Evolutionary conservation across 1,284 basidiomycete species (phyloP).

Genomic region (Fomes fomentarius): DNA sequence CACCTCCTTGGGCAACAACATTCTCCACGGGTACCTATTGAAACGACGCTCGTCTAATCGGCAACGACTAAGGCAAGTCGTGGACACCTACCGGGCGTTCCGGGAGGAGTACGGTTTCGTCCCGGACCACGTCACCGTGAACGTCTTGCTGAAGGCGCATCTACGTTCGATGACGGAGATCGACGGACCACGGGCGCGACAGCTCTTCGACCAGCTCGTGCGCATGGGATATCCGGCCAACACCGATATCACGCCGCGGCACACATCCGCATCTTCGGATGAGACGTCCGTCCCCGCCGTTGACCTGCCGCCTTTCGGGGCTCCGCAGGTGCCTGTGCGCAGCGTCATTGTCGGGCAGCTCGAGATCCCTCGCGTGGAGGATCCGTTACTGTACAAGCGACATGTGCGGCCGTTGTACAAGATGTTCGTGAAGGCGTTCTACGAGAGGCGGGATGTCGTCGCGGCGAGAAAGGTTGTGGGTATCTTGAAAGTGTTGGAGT

Average conservation of each 20-base stretch:
- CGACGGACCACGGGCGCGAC: constrained; percentile 45
- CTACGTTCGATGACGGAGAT: constrained; percentile 50
- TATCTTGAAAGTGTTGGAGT: constrained; percentile 53
- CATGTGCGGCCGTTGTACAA: constrained; percentile 69
- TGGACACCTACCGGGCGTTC: constrained; percentile 45
- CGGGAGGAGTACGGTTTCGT: constrained; percentile 44
- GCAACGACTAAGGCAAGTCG: constrained; percentile 45
- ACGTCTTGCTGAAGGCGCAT: constrained; percentile 61
- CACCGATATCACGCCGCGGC: background rate
- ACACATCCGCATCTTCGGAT: background rate
- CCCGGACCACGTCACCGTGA: constrained; percentile 66
- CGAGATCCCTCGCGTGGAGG: constrained; percentile 37
- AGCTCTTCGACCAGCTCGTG: constrained; percentile 63
- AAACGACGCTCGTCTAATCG: constrained; percentile 40
- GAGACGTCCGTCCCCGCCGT: background rate
- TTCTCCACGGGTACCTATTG: constrained; percentile 49
- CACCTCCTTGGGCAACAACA: constrained; percentile 56
- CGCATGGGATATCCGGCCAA: constrained; percentile 56
- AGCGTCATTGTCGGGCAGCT: constrained; percentile 20
- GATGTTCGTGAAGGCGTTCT: constrained; percentile 70
- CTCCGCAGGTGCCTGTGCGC: background rate
- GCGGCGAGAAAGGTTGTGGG: constrained; percentile 57
- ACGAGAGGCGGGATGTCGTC: constrained; percentile 50
- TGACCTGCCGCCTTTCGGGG: constrained; percentile 18
- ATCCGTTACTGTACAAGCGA: constrained; percentile 50